Percentiles rank a stretch among this genome's conserved stretches.
Evolutionary conservation across 1,284 basidiomycete species (phyloP).

Genomic region (Rhizopogon hawkerae): DNA sequence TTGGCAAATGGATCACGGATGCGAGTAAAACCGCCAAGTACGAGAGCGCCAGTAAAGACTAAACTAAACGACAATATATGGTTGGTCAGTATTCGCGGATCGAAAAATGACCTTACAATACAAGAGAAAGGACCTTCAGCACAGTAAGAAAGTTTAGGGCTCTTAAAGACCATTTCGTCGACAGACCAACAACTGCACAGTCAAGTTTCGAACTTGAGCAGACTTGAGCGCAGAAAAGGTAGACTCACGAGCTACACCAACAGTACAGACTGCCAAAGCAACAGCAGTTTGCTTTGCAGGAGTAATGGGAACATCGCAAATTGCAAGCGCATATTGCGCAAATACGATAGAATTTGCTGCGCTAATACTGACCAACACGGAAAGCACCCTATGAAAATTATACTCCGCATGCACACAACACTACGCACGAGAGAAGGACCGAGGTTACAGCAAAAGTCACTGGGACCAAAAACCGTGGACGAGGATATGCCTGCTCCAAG

Average conservation of each 20-base stretch:
- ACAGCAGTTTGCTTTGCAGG: not conserved
- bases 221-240: not conserved
- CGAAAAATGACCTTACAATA: constrained; percentile 26
- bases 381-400: not conserved
- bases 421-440: not conserved
- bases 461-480: not conserved
- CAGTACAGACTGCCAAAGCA: not conserved
- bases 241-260: not conserved
- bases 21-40: constrained; percentile 38
- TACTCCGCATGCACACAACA: not conserved
- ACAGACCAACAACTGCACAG: constrained; percentile 18
- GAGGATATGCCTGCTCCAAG: not conserved
- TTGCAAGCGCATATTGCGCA: not conserved
- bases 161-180: constrained; percentile 28
- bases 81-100: constrained; percentile 15
- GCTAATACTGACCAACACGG: not conserved
- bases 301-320: not conserved
- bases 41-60: constrained; percentile 39
- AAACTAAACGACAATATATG: constrained; percentile 20
- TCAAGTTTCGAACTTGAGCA: not conserved
- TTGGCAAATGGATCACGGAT: constrained; percentile 40
- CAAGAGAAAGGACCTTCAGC: constrained; percentile 17
- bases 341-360: not conserved
- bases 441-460: not conserved
- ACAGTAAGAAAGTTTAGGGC: constrained; percentile 22